These are phyloP conservation scores for Trametes villosa DNA, from an alignment of 768 basidiomycete species.

Conservation along the genomic window DNA sequence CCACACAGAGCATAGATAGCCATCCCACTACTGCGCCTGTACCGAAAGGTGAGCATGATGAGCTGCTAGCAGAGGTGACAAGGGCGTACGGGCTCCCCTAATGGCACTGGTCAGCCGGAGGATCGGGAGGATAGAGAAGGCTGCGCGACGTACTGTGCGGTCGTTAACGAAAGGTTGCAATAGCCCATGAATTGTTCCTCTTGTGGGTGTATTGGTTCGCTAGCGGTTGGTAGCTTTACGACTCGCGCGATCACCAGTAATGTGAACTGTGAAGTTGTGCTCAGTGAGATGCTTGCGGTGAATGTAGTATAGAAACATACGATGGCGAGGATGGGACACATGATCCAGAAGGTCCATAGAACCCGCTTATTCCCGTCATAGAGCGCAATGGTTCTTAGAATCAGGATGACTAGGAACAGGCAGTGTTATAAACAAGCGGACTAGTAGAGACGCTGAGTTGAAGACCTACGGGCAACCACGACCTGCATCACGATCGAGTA, in stretches of 20 bases:
- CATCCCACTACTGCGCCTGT: background rate
- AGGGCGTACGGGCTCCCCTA: background rate
- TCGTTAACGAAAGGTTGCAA: background rate
- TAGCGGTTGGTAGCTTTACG: too few relatives aligned
- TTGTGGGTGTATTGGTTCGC: background rate
- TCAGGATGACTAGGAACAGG: constrained; percentile 14
- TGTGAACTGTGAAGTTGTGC: too few relatives aligned
- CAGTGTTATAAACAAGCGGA: background rate
- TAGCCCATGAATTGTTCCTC: background rate
- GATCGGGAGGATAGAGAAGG: too few relatives aligned
- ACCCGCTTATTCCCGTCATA: constrained; percentile 23
- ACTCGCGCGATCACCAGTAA: too few relatives aligned
- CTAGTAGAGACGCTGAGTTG: too few relatives aligned
- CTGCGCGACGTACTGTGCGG: background rate
- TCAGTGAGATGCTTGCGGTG: too few relatives aligned
- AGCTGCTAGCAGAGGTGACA: background rate
- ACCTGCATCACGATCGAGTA: background rate
- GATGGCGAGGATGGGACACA: background rate
- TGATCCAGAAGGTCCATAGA: background rate
- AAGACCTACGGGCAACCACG: background rate
- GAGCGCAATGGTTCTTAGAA: constrained; percentile 26
- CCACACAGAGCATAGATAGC: background rate
- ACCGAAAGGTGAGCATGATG: background rate
- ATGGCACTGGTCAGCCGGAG: background rate
- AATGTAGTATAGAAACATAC: too few relatives aligned